These are phyloP conservation scores for Rhodamnia rubescens DNA, from an alignment of 345 rosid species.

Conservation along the genomic window DNA sequence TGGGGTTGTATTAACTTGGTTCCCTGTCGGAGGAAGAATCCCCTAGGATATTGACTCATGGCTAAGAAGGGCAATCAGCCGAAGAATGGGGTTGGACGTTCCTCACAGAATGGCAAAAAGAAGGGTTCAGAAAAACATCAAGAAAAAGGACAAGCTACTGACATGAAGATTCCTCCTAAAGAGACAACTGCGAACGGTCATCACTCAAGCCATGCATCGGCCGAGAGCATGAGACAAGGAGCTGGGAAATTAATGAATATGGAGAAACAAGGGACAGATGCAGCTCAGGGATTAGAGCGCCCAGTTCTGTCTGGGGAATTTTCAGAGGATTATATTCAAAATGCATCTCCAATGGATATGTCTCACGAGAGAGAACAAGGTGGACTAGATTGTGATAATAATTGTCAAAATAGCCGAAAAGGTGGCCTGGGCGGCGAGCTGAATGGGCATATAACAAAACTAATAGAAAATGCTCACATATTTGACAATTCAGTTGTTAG, in stretches of 20 bases:
- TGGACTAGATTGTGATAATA: conserved; percentile 16
- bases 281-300: conserved; percentile 9
- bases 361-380: conserved; percentile 15
- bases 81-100: conserved; percentile 58
- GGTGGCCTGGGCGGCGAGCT: conserved; percentile 21
- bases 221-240: conserved; percentile 8
- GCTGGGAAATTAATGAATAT: conserved; percentile 10
- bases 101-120: conserved; percentile 33
- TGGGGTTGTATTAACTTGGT: neutral
- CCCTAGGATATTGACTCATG: conserved; percentile 24
- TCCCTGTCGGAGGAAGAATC: neutral
- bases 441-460: conserved; percentile 34
- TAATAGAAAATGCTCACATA: conserved; percentile 25
- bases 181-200: conserved; percentile 35
- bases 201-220: conserved; percentile 15
- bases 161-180: conserved; percentile 24
- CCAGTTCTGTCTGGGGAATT: neutral
- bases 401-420: conserved; percentile 21
- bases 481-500: conserved; percentile 35
- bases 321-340: conserved; percentile 20
- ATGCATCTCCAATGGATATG: conserved; percentile 17
- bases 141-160: conserved; percentile 29
- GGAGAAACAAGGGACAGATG: conserved; percentile 28
- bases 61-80: conserved; percentile 80
- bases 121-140: conserved; percentile 32